Evolutionary conservation across 371 early-diverging fungal genomes (phyloP), one percentile per base, ranked within the genome.

Genomic region (Mycotypha africana): DNA sequence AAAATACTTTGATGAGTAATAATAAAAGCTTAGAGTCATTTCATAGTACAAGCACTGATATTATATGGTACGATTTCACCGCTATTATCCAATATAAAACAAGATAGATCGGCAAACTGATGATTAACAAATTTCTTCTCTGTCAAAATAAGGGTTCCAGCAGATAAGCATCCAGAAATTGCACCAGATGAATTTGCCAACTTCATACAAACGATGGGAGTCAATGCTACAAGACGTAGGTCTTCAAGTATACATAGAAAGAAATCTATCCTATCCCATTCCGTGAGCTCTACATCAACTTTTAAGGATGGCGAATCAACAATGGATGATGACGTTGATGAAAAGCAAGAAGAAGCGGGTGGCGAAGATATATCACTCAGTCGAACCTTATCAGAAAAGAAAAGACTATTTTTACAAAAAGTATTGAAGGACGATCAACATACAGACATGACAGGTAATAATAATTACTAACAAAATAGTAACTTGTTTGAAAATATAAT

Each of bases 131-230:
- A 0, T 28, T 31, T 42, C 17, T 41, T 28, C 6, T 37, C 14
- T 37, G 5, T 21, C 31, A 8, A 38, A 1, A 19, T 26, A 19
- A 62, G 67, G 62, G 56, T 64, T 21, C 56, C 67, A 20, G 53
- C 65, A 49, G 45, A 60, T 35, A 60, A 64, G 34, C 56, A 62
- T 51, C 58, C 65, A 45, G 51, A 71, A 51, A 60, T 62, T 36
- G 65, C 62, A 25, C 56, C 67, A 21, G 47, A 39, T 38, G 62
- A 71, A 52, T 58, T 71, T 58, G 51, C 58, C 2, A 57, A 58
- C 14, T 65, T 61, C 42, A 43, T 65, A 22, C 41, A 65, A 24
- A 47, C 53, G 2, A 61, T 61, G 35, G 61, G 61, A 9, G 42
- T 53, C 11, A 51, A 49, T 36, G 42, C 47, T 21, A 44, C 55